These are phyloP conservation scores for Heliosperma pusillum DNA, from an alignment of 148 eudicot genomes.

Conservation along the genomic window DNA sequence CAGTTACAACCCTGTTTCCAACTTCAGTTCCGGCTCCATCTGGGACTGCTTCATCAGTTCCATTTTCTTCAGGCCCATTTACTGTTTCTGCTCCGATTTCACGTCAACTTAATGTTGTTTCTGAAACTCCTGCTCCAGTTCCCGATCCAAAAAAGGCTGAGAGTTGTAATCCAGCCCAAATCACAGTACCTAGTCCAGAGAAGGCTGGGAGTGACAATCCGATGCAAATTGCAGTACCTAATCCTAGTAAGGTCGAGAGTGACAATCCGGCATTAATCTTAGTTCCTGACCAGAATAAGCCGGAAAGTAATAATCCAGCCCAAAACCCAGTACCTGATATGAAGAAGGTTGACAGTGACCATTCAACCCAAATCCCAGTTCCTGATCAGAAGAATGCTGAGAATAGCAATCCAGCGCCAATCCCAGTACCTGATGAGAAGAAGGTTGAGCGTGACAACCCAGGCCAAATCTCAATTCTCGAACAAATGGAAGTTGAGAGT, in stretches of 20 bases:
- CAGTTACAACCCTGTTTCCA: background rate
- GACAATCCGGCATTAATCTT: background rate
- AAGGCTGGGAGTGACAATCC: background rate
- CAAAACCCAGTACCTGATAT: background rate
- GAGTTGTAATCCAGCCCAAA: background rate
- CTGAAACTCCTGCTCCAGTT: slow-evolving; percentile 3
- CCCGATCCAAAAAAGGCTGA: slow-evolving; percentile 1
- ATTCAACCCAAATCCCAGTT: background rate
- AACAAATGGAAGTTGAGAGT: background rate
- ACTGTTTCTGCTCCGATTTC: background rate
- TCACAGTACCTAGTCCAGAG: background rate
- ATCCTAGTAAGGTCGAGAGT: background rate
- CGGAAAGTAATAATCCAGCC: background rate
- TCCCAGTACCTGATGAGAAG: background rate
- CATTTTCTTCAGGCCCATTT: background rate
- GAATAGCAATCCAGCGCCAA: background rate
- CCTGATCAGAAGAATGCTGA: background rate
- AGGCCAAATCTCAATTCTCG: background rate
- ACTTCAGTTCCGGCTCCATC: background rate
- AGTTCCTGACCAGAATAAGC: background rate
- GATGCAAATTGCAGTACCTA: background rate
- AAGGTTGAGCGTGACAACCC: background rate
- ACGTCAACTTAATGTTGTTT: background rate
- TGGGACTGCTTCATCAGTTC: background rate
- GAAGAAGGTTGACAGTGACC: background rate